A percentile compares a stretch with the other conserved stretches of the same genome.
Conservation (phyloP, 2,329 filamentous ascomycete species). For the Capronia coronata region DNA sequence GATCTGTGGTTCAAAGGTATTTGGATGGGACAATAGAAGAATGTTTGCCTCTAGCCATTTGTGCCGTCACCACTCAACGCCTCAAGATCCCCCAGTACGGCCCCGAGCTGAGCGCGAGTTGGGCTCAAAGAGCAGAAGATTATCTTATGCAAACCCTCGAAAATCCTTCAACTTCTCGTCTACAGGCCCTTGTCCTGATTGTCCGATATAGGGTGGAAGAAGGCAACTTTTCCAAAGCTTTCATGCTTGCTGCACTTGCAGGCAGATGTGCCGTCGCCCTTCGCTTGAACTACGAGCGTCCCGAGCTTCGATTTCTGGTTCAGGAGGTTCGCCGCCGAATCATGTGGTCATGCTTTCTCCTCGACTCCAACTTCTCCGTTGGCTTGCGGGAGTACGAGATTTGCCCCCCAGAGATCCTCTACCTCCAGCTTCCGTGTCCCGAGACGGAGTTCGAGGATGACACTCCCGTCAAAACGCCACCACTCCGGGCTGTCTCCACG, state of each 20-base stretch:
- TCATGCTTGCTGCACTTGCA: conserved; percentile 21
- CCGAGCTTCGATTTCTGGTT: conserved; percentile 38
- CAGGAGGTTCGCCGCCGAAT: conserved; percentile 42
- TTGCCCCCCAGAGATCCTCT: conserved; percentile 41
- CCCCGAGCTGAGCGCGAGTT: conserved; percentile 8
- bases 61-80: conserved; percentile 16
- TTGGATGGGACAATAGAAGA: conserved; percentile 16
- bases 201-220: conserved; percentile 16
- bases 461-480: conserved; percentile 14
- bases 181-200: conserved; percentile 19
- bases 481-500: conserved; percentile 14
- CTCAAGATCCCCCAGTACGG: conserved; percentile 14
- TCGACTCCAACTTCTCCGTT: conserved; percentile 45
- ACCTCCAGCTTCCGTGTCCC: conserved; percentile 46
- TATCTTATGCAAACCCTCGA: conserved; percentile 14
- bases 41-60: conserved; percentile 17
- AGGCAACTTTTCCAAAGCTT: conserved; percentile 19
- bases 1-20: conserved; percentile 28
- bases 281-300: conserved; percentile 46
- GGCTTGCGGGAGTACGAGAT: conserved; percentile 45
- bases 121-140: conserved; percentile 14
- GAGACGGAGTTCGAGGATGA: conserved; percentile 46
- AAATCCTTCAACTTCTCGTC: conserved; percentile 16
- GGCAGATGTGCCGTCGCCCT: conserved; percentile 43
- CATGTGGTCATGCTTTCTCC: conserved; percentile 48